Base-by-base conservation (phyloP, 805 yeast genomes). In the Pichia gijzeniarum region DNA sequence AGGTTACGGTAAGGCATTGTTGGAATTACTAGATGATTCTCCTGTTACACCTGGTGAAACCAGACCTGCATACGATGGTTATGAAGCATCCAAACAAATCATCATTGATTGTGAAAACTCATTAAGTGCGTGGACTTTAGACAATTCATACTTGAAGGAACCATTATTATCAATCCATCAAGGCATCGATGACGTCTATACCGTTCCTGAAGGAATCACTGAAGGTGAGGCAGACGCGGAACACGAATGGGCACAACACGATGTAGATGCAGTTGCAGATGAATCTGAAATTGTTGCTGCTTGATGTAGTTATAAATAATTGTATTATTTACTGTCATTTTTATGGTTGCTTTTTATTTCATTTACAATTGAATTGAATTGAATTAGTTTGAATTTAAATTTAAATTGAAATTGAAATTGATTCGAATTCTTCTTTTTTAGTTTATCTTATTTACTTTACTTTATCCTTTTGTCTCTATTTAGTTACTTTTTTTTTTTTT, bases 31-130 rank as follows among this genome's bases (percentile, higher is more conserved):
- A 66, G 98, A 91, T 67, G 98, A 91, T 70, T 72, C 93, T 55
- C 95, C 98, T 53, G 96, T 93, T 54, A 91, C 97, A 56, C 99
- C 99, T 53, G 99, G 99, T 75, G 98, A 91, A 77, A 83, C 96
- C 55, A 88, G 98, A 76, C 91, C 96, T 41, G 91, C 96, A 50
- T 91, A 93, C 71, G 98, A 93, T 64, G 98, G 98, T 56, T 91
- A 89, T 69, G 97, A 91, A 68, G 96, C 96, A 49, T 85, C 96
- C 52, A 90, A 89, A 77, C 98, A 93, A 76, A 88, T 93, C 72
- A 89, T 93, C 63, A 85, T 89, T 65, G 98, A 91, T 68, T 93
- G 95, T 57, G 99, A 91, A 76, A 83, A 82, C 58, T 95, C 97
- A 52, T 78, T 91, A 62, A 95, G 95, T 52, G 78, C 88, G 51